These are phyloP conservation scores for Salix arbutifolia DNA, from an alignment of 345 rosid species.

Conservation along the genomic window DNA sequence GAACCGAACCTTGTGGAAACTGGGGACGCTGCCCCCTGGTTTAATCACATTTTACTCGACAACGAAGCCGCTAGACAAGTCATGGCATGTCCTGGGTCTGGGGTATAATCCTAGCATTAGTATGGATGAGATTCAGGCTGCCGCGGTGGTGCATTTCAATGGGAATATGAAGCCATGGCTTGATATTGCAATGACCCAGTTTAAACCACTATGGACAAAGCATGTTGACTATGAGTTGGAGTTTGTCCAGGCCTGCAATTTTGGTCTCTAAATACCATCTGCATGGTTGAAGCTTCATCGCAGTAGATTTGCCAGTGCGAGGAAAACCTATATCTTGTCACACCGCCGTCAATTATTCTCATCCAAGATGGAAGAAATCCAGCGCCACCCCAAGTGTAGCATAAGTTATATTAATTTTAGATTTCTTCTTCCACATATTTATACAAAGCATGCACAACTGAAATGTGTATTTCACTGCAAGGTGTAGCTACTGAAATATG, in stretches of 20 bases:
- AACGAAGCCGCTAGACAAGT: constrained; percentile 85
- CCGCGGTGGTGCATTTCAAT: constrained; percentile 93
- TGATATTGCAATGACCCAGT: constrained; percentile 94
- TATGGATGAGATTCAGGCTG: constrained; percentile 82
- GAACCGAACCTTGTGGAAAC: constrained; percentile 86
- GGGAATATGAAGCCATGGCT: constrained; percentile 99
- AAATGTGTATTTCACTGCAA: constrained; percentile 2
- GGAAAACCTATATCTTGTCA: neutral
- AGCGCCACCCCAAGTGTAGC: constrained; percentile 11
- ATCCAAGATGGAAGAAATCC: neutral
- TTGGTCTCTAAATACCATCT: constrained; percentile 46
- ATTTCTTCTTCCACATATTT: neutral
- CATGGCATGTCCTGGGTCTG: constrained; percentile 95
- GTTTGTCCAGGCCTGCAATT: constrained; percentile 90
- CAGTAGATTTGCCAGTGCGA: neutral
- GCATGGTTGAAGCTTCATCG: neutral
- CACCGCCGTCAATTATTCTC: neutral
- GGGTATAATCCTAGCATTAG: constrained; percentile 96
- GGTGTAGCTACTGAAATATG: neutral
- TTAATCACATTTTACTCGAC: constrained; percentile 92
- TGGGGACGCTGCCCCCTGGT: constrained; percentile 91
- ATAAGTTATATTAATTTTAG: neutral
- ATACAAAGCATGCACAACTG: constrained; percentile 10
- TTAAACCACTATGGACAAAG: constrained; percentile 82
- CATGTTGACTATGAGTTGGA: constrained; percentile 83